Evolutionary conservation across 805 yeast genomes (phyloP), one percentile per base, ranked within the genome.

Genomic region (Candida suzukii): DNA sequence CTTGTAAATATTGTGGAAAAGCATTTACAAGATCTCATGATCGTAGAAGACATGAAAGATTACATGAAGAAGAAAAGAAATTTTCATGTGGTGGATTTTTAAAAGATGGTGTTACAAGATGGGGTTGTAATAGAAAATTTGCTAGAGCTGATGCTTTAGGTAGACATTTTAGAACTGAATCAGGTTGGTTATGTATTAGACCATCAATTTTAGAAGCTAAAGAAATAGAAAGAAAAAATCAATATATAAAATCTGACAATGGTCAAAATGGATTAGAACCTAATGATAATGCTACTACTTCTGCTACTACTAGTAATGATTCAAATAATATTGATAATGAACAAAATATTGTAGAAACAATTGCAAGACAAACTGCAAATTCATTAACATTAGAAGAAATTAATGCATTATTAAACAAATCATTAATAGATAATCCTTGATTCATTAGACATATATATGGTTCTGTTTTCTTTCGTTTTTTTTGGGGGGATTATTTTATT

Each of bases 21-120:
- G 74, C 79, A 10, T 84, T 84, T 68, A 88, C 91, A 3, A 67
- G 93, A 18, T 78, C 80, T 41, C 91, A 84, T 53, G 93, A 84
- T 57, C 70, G 82, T 41, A 80, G 80, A 50, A 71, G 93, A 38
- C 93, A 84, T 57, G 90, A 84, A 54, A 67, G 74, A 17, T 63
- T 84, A n/a, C 93, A 84, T 52, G 73, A 79, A 18, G 90, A 90
- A 6, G 78, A 73, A 43, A 81, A 80, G 65, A 78, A 73, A 56
- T 83, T 78, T 59, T 74, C 70, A 41, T 84, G 93, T 55, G 73
- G 73, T 42, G 90, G 88, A 0, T 58, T 58, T 18, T 58, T 82
- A 46, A 68, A 68, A 27, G 81, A 80, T 50, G 80, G 80, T 0
- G 55, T 51, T 13, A 76, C 81, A 3, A 60, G 63, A 47, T 82